A percentile compares a stretch with the other conserved stretches of the same genome.
phyloP scores from a whole-genome alignment of 345 rosid species.

The Ceriops decandra region DNA sequence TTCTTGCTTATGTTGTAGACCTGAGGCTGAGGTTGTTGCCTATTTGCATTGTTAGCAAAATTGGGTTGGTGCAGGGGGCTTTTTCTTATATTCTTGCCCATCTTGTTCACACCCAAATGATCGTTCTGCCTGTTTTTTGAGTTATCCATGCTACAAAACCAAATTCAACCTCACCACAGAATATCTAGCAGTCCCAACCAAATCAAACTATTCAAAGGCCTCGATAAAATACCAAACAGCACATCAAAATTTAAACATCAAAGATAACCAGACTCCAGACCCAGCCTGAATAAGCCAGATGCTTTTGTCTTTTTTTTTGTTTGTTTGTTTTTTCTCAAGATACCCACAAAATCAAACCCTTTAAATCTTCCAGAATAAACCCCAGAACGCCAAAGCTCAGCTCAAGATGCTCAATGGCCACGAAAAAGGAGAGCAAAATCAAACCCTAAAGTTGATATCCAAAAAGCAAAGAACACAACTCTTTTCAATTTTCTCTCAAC shows the following conservation, averaged over 20 bases:
- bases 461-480: constrained; percentile 9
- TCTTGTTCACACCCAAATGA: constrained; percentile 81
- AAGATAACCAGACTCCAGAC: constrained; percentile 1
- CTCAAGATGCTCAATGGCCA: constrained; percentile 8
- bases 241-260: constrained; percentile 11
- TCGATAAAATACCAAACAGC: neutral
- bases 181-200: neutral
- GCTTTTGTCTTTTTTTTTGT: neutral
- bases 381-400: constrained; percentile 7
- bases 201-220: constrained; percentile 13
- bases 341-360: constrained; percentile 3
- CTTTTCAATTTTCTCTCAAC: neutral
- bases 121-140: constrained; percentile 66
- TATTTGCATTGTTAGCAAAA: constrained; percentile 38
- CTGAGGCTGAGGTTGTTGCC: constrained; percentile 83
- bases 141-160: constrained; percentile 53
- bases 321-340: neutral
- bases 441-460: constrained; percentile 14
- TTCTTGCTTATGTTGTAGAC: constrained; percentile 94
- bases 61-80: constrained; percentile 78
- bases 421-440: neutral
- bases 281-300: neutral
- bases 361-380: constrained; percentile 10
- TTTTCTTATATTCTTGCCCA: constrained; percentile 74
- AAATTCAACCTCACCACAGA: constrained; percentile 9